phyloP scores from a whole-genome alignment of 176 grass and related monocot species.

The Lolium multiflorum region DNA sequence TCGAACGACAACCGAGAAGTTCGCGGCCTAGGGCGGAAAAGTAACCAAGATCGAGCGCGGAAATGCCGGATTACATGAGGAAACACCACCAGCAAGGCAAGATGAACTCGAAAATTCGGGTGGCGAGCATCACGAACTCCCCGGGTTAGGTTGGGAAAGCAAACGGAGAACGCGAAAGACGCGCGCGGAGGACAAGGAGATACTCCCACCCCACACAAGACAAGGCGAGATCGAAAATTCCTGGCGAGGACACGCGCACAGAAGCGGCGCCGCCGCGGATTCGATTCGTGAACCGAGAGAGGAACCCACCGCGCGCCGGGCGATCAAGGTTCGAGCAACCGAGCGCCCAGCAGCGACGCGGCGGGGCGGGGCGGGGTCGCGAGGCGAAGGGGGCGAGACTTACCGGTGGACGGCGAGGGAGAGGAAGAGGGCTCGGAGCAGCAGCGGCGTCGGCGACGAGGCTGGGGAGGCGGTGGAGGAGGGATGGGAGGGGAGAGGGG shows the following conservation, averaged over 20 bases:
- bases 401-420: slow-evolving; percentile 18
- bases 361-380: not conserved
- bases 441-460: not conserved
- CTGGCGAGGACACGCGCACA: not conserved
- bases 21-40: not conserved
- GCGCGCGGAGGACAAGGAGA: not conserved
- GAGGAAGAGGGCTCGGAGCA: slow-evolving; percentile 7
- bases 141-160: not conserved
- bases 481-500: not conserved
- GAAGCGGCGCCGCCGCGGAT: not conserved
- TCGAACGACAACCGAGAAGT: not conserved
- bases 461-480: not conserved
- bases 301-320: not conserved
- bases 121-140: not conserved
- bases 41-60: not conserved
- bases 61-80: not conserved
- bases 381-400: not conserved
- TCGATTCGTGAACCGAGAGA: slow-evolving; percentile 17
- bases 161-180: not conserved
- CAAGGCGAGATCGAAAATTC: not conserved
- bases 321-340: not conserved
- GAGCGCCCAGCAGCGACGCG: too few relatives aligned
- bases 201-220: not conserved
- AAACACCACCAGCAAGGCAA: not conserved
- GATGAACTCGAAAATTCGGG: not conserved